A percentile compares a stretch with the other conserved stretches of the same genome.
Conservation (phyloP, 2,329 filamentous ascomycete genomes). For the Paraphoma sp. region DNA sequence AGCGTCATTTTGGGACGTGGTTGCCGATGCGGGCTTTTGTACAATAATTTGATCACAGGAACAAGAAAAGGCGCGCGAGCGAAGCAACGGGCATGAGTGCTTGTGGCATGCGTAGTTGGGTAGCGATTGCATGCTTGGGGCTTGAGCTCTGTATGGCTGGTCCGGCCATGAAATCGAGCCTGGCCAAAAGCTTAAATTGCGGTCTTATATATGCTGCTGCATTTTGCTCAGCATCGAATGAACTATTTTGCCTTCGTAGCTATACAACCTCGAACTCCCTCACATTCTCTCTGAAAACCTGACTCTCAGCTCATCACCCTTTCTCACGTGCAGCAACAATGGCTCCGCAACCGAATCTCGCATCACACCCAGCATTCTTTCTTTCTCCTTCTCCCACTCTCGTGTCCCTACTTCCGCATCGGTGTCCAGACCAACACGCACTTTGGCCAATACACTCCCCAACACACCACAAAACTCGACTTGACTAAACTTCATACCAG, state of each 20-base stretch:
- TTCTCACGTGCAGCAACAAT: constrained; percentile 20
- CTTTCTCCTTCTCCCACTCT: constrained; percentile 2
- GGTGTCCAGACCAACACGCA: constrained; percentile 4
- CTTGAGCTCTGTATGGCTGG: no score
- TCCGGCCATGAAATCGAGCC: no score
- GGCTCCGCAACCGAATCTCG: constrained; percentile 10
- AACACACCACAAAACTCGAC: constrained; percentile 61
- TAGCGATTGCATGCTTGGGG: not conserved
- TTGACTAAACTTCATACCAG: constrained; percentile 62
- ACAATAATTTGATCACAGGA: constrained; percentile 7
- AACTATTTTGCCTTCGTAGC: no score
- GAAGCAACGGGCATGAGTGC: no score
- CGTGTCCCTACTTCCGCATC: no score
- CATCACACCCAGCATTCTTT: constrained; percentile 11
- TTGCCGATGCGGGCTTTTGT: constrained; percentile 1
- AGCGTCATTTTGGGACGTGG: not conserved
- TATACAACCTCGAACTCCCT: not conserved
- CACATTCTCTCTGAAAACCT: not conserved
- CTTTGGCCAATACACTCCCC: constrained; percentile 25
- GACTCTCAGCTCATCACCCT: constrained; percentile 6
- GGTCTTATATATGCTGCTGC: not conserved
- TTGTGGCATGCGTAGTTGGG: not conserved
- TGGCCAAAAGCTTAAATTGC: no score
- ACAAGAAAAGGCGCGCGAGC: not conserved
- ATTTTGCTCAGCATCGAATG: not conserved